Percentiles rank a stretch among this genome's conserved stretches.
These are phyloP conservation scores for Aspergillus awamori DNA, from an alignment of 2,329 filamentous ascomycete genomes.

Conservation along the genomic window DNA sequence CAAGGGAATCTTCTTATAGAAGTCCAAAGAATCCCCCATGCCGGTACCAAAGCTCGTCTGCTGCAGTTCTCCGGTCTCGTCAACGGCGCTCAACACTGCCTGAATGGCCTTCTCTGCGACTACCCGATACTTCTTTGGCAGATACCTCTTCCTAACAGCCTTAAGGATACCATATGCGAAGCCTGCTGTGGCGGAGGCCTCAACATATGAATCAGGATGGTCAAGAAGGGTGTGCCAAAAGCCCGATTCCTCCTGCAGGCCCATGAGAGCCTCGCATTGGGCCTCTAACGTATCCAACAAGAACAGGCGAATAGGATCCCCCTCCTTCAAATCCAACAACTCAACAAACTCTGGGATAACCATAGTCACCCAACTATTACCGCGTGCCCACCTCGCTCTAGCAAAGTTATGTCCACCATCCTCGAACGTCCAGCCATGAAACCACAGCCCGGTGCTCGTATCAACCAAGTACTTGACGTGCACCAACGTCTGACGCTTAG, in stretches of 20 bases:
- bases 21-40: slow-evolving; percentile 73
- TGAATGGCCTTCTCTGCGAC: slow-evolving; percentile 67
- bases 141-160: slow-evolving; percentile 69
- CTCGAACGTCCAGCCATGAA: slow-evolving; percentile 80
- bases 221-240: slow-evolving; percentile 77
- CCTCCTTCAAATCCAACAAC: slow-evolving; percentile 62
- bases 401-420: slow-evolving; percentile 65
- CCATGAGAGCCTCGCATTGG: slow-evolving; percentile 67
- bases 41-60: slow-evolving; percentile 78
- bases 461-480: slow-evolving; percentile 81
- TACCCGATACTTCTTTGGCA: slow-evolving; percentile 62
- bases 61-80: slow-evolving; percentile 67
- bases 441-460: slow-evolving; percentile 70
- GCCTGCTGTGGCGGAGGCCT: slow-evolving; percentile 76
- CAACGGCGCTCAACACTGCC: slow-evolving; percentile 69
- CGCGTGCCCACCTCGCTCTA: slow-evolving; percentile 59
- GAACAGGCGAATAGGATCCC: slow-evolving; percentile 62
- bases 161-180: slow-evolving; percentile 82
- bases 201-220: slow-evolving; percentile 70
- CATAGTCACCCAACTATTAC: slow-evolving; percentile 72
- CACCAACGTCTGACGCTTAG: slow-evolving; percentile 74
- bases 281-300: slow-evolving; percentile 61
- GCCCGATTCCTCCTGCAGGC: slow-evolving; percentile 63
- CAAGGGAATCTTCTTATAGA: slow-evolving; percentile 74
- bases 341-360: slow-evolving; percentile 82